Conservation (phyloP, 768 basidiomycete species). For the Xerocomellus dryophilus region DNA sequence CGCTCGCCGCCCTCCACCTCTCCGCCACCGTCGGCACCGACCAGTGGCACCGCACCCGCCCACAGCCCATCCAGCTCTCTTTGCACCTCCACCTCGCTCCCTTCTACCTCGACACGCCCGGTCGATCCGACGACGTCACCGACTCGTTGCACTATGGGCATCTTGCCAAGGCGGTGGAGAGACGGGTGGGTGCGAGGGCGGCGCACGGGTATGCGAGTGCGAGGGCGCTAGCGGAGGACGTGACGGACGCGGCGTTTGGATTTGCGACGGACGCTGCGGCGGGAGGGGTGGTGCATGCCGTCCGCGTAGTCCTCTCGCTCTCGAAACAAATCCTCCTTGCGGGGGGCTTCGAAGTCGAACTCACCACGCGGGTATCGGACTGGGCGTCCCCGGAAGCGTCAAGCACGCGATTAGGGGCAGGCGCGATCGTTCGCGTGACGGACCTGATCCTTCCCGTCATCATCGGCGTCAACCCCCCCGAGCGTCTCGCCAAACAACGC, state of each 20-base stretch:
- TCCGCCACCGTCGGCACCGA: slow-evolving; percentile 45
- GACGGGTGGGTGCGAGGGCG: slow-evolving; percentile 19
- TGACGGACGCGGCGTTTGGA: slow-evolving; percentile 37
- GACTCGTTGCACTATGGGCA: slow-evolving; percentile 66
- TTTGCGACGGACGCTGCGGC: slow-evolving; percentile 23
- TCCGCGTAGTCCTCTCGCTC: slow-evolving; percentile 42
- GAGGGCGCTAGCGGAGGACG: slow-evolving; percentile 34
- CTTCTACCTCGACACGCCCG: slow-evolving; percentile 44
- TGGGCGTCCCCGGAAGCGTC: neutral
- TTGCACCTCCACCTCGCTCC: slow-evolving; percentile 42
- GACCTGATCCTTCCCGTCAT: slow-evolving; percentile 49
- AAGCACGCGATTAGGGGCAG: neutral
- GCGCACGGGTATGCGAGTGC: slow-evolving; percentile 26
- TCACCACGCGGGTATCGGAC: slow-evolving; percentile 21
- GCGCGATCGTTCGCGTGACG: slow-evolving; percentile 39
- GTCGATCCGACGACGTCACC: slow-evolving; percentile 46
- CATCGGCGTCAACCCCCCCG: slow-evolving; percentile 71
- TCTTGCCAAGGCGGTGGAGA: slow-evolving; percentile 48
- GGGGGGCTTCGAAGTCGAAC: slow-evolving; percentile 39
- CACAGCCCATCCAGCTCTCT: slow-evolving; percentile 52
- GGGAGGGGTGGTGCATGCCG: slow-evolving; percentile 16
- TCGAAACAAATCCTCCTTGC: slow-evolving; percentile 56
- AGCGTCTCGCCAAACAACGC: slow-evolving; percentile 61
- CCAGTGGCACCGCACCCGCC: slow-evolving; percentile 46
- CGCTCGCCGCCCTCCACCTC: slow-evolving; percentile 42